Evolutionary conservation across 1,284 basidiomycete genomes (phyloP).

Genomic region (Leccinum insigne): DNA sequence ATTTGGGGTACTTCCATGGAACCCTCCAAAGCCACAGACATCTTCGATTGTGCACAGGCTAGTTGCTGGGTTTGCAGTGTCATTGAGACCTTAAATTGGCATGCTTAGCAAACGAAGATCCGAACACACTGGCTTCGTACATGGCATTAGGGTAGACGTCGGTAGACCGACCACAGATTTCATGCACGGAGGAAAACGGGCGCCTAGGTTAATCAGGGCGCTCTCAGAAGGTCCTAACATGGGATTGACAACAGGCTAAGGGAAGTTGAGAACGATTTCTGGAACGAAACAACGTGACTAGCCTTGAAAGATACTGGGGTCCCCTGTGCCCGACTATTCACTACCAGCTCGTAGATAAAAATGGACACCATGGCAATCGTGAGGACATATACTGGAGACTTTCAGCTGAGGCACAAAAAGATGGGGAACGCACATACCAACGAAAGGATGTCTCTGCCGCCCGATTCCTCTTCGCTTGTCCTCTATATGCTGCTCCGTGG

Average conservation of each 20-base stretch:
- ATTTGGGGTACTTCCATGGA: constrained; percentile 67
- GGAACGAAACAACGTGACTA: constrained; percentile 16
- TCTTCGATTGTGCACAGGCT: constrained; percentile 76
- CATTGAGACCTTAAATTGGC: constrained; percentile 58
- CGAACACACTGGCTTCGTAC: constrained; percentile 40
- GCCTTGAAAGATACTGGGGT: constrained; percentile 82
- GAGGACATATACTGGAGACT: constrained; percentile 55
- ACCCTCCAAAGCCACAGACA: constrained; percentile 89
- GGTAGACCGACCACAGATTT: constrained; percentile 68
- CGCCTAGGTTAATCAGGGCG: constrained; percentile 88
- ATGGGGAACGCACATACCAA: constrained; percentile 45
- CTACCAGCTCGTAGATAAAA: constrained; percentile 78
- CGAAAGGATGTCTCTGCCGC: constrained; percentile 77
- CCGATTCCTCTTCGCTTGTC: constrained; percentile 84
- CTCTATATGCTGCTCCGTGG: constrained; percentile 82
- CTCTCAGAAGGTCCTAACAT: constrained; percentile 91
- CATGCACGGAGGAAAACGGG: constrained; percentile 92
- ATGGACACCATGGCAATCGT: constrained; percentile 69
- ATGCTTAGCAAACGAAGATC: constrained; percentile 8
- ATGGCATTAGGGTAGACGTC: constrained; percentile 60
- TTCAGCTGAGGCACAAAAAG: constrained; percentile 8
- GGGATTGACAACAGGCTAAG: constrained; percentile 78
- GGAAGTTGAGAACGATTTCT: constrained; percentile 5
- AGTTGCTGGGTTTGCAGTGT: constrained; percentile 73
- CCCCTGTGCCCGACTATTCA: constrained; percentile 73